Evolutionary conservation across 306 rosid genomes (phyloP), one percentile per base, ranked within the genome.

Genomic region (Cyclanthera cordifolia): DNA sequence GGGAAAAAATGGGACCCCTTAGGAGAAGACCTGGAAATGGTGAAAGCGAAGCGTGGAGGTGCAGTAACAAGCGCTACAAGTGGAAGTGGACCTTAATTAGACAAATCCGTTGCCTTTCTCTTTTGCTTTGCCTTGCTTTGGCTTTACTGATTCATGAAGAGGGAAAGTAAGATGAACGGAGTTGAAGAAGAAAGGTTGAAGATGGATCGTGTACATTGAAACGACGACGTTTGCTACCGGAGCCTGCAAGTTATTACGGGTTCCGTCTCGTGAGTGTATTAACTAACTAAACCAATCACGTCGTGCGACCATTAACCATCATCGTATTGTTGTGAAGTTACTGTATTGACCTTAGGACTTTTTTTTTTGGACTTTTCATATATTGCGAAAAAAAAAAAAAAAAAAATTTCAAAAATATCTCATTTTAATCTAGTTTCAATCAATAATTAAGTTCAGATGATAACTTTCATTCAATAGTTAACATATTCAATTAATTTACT

Each of bases 21-120:
- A 72, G 67, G 55, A 73, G 69, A 47, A 69, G 45, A 41, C 67
- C 20, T 12, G 30, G 30, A 52, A 49, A 25, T 73, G 69, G 32
- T 50, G 73, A 59, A 70, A 55, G 54, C 24, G 69, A 72, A 72
- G 69, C 57, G n/a, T 69, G 73, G 66, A 72, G 75, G 23, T 25
- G 54, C 67, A 57, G 55, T 16, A 54, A 58, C 27, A 60, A 49
- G 65, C 21, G 56, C 43, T 58, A 30, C 51, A 60, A 63, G 57
- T 55, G 77, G 76, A 28, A 70, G 75, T 76, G 82, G 81, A 65
- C 69, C 59, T 39, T 55, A 74, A 76, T n/a, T n/a, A n/a, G n/a
- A n/a, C n/a, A n/a, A n/a, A n/a, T n/a, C n/a, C n/a, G n/a, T n/a
- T n/a, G n/a, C n/a, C n/a, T n/a, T n/a, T n/a, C 15, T 9, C 7